These are phyloP conservation scores for Cronartium quercuum DNA, from an alignment of 1,284 basidiomycete genomes.

Conservation along the genomic window DNA sequence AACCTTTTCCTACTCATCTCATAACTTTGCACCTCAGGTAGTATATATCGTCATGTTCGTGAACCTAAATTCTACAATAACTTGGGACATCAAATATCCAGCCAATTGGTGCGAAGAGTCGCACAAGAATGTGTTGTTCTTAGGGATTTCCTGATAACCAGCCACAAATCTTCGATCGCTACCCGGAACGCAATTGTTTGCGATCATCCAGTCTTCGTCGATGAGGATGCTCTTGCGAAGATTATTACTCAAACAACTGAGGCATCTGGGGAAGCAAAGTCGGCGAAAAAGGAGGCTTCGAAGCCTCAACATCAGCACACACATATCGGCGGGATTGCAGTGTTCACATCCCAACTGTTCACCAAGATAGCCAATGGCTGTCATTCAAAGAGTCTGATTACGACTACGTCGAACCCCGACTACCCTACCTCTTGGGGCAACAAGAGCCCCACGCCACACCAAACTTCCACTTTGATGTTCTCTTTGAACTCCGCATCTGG, in stretches of 20 bases:
- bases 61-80: constrained; percentile 22
- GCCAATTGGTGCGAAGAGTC: constrained; percentile 19
- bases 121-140: constrained; percentile 29
- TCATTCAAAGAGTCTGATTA: background rate
- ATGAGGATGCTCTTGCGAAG: constrained; percentile 3
- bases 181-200: background rate
- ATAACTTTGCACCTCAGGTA: constrained; percentile 1
- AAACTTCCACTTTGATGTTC: constrained; percentile 2
- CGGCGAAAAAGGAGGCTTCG: background rate
- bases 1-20: background rate
- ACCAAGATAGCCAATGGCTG: background rate
- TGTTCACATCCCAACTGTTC: background rate
- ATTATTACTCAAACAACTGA: background rate
- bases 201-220: background rate
- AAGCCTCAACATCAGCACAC: background rate
- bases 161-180: background rate
- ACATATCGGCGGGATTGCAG: background rate
- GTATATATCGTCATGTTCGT: constrained; percentile 19
- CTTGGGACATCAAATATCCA: constrained; percentile 14
- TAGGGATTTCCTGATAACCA: background rate
- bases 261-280: background rate
- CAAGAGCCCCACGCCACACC: background rate
- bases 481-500: constrained; percentile 8
- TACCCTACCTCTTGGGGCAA: background rate
- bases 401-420: background rate